Percentiles rank a stretch among this genome's conserved stretches.
These are phyloP conservation scores for Pseudogymnoascus sp. DNA, from an alignment of 2,329 filamentous ascomycete species.

Conservation along the genomic window DNA sequence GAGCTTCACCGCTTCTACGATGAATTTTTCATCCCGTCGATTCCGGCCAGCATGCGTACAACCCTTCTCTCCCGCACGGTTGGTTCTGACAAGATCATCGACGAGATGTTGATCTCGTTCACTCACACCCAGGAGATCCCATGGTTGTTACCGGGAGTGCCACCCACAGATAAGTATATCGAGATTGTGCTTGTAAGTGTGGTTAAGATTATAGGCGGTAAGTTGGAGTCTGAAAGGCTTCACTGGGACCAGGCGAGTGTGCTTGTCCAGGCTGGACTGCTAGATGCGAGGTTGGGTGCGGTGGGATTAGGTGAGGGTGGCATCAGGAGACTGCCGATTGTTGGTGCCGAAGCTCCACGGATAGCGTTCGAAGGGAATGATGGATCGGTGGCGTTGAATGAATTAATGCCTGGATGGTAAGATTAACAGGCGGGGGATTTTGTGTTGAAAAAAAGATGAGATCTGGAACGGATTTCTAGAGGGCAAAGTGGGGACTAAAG, in stretches of 20 bases:
- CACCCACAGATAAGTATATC: constrained; percentile 44
- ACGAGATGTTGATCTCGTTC: constrained; percentile 52
- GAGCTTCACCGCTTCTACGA: constrained; percentile 55
- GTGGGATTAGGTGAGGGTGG: constrained; percentile 15
- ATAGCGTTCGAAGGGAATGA: not conserved
- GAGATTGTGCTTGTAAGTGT: constrained; percentile 49
- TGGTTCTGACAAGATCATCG: constrained; percentile 54
- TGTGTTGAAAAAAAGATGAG: not conserved
- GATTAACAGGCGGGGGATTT: not conserved
- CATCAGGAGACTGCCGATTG: constrained; percentile 17
- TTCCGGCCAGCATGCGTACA: constrained; percentile 49
- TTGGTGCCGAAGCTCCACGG: constrained; percentile 18
- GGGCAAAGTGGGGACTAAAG: not conserved
- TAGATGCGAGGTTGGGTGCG: constrained; percentile 27
- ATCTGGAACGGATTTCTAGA: not conserved
- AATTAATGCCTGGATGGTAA: constrained; percentile 3
- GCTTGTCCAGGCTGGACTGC: constrained; percentile 50
- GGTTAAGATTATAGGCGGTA: constrained; percentile 54
- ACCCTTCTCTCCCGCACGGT: constrained; percentile 57
- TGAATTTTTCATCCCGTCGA: constrained; percentile 54
- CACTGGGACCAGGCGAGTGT: constrained; percentile 60
- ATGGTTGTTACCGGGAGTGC: constrained; percentile 53
- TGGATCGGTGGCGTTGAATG: not conserved
- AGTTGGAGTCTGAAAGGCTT: constrained; percentile 58
- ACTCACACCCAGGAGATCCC: constrained; percentile 49